Evolutionary conservation across 2,329 filamentous ascomycete species (phyloP).

Genomic region (Epichloe festucae): DNA sequence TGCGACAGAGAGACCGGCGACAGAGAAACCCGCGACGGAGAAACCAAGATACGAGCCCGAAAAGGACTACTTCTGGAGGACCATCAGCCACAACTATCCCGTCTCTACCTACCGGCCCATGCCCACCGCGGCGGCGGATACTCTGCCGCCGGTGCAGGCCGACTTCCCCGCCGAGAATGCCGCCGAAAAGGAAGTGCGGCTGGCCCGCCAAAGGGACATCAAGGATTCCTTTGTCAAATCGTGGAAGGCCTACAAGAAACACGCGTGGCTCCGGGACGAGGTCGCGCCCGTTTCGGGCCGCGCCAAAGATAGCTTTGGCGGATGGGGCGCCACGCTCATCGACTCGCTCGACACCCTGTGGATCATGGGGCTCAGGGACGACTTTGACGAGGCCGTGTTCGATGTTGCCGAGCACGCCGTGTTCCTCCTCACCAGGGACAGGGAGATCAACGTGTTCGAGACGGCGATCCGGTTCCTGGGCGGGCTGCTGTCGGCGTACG

Average conservation of each 20-base stretch:
- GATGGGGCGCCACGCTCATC: constrained; percentile 46
- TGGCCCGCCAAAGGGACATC: constrained; percentile 25
- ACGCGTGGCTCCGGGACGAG: constrained; percentile 41
- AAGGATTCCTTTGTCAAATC: constrained; percentile 28
- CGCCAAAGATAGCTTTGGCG: constrained; percentile 35
- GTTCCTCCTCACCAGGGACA: constrained; percentile 30
- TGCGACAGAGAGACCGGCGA: not conserved
- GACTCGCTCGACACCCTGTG: constrained; percentile 48
- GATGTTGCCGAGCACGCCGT: constrained; percentile 34
- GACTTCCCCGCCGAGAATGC: constrained; percentile 8
- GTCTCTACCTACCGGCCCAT: constrained; percentile 7
- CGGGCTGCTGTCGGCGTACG: constrained; percentile 37
- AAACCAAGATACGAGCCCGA: constrained; percentile 6
- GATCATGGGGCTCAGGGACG: constrained; percentile 46
- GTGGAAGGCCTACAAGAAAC: constrained; percentile 38
- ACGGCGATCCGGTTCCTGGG: constrained; percentile 42
- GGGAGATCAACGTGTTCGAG: constrained; percentile 38
- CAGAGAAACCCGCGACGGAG: not conserved
- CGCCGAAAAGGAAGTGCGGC: constrained; percentile 16
- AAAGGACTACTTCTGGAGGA: constrained; percentile 11
- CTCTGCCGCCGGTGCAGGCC: constrained; percentile 6
- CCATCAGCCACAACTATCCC: constrained; percentile 9
- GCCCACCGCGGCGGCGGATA: constrained; percentile 2
- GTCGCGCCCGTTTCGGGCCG: constrained; percentile 33
- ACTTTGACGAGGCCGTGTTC: constrained; percentile 40